These are phyloP conservation scores for Tuber aestivum DNA, from an alignment of 495 filamentous ascomycete species.

Conservation along the genomic window DNA sequence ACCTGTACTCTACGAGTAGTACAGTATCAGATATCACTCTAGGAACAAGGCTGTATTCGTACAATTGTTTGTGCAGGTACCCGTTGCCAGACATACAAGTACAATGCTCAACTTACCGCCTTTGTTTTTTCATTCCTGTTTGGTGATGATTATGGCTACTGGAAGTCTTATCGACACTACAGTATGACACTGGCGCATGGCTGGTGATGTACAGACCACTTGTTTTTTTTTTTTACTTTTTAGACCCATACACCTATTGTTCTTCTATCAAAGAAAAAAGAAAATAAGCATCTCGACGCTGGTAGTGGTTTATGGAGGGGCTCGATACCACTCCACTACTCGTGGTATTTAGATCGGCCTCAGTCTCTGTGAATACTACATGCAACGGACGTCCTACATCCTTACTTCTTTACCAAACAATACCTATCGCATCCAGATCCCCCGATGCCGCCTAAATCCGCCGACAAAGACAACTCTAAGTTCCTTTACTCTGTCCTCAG, in stretches of 20 bases:
- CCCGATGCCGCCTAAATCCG: background rate
- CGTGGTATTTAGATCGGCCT: background rate
- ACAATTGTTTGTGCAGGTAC: background rate
- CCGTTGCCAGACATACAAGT: background rate
- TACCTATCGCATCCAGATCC: background rate
- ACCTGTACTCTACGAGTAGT: no score
- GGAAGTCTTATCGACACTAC: background rate
- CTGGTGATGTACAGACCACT: background rate
- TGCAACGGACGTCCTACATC: background rate
- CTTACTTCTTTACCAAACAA: background rate
- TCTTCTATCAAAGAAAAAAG: background rate
- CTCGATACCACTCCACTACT: background rate
- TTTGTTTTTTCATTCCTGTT: background rate
- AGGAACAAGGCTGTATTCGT: background rate
- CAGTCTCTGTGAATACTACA: background rate
- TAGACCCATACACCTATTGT: background rate
- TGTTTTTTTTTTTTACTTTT: background rate
- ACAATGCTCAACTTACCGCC: background rate
- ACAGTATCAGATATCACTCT: background rate
- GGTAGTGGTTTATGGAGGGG: background rate
- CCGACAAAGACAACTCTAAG: background rate
- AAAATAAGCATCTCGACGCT: background rate
- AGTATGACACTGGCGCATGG: background rate
- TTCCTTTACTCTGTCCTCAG: slow-evolving; percentile 11
- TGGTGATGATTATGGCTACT: background rate